phyloP scores from a whole-genome alignment of 495 filamentous ascomycete species.

The Cercophora sp. region DNA sequence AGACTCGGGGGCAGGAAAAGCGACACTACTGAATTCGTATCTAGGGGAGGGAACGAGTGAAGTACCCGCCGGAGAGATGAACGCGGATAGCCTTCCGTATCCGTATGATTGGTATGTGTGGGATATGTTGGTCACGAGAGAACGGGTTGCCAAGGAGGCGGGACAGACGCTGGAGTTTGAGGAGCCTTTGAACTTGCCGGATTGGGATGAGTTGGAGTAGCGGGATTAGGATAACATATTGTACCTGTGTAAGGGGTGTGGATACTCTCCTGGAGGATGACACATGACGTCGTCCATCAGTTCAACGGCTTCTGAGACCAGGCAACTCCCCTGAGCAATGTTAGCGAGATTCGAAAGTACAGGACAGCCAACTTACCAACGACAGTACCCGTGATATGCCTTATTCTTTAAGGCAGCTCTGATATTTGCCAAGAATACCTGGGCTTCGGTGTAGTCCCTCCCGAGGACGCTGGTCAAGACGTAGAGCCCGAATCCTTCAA shows the following conservation, averaged over 20 bases:
- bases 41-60: not conserved
- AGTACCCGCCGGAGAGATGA: slow-evolving; percentile 1
- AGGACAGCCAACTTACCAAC: slow-evolving; percentile 26
- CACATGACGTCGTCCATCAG: too few relatives aligned
- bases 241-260: too few relatives aligned
- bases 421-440: slow-evolving; percentile 36
- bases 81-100: slow-evolving; percentile 4
- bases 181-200: not conserved
- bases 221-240: too few relatives aligned
- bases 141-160: not conserved
- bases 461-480: slow-evolving; percentile 40
- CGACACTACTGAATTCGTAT: not conserved
- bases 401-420: slow-evolving; percentile 35
- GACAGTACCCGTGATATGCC: slow-evolving; percentile 39
- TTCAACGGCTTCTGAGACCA: slow-evolving; percentile 3
- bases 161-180: slow-evolving; percentile 11
- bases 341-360: not conserved
- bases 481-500: slow-evolving; percentile 44
- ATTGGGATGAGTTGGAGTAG: not conserved
- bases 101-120: slow-evolving; percentile 15
- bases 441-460: slow-evolving; percentile 44
- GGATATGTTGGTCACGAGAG: not conserved
- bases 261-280: too few relatives aligned
- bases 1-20: not conserved
- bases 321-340: not conserved